phyloP scores from a whole-genome alignment of 2,329 filamentous ascomycete species.

The Magnaporthiopsis poae region DNA sequence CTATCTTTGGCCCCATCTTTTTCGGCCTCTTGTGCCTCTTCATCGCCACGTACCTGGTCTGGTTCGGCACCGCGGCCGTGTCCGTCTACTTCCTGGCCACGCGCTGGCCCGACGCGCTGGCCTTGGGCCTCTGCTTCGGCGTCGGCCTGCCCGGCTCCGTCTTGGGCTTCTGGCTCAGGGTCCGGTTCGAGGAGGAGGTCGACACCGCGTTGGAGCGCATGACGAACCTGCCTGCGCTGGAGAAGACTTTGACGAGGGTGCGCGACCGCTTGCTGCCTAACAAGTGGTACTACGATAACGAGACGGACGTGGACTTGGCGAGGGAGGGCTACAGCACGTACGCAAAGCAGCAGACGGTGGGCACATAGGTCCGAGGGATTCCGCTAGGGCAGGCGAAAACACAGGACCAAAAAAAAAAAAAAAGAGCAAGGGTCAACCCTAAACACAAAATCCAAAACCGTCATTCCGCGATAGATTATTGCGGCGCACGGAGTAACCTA shows the following conservation, averaged over 20 bases:
- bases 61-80: not conserved
- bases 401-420: too few relatives aligned
- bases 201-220: not conserved
- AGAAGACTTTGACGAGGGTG: not conserved
- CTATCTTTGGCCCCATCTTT: not conserved
- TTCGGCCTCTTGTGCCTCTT: not conserved
- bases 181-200: not conserved
- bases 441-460: too few relatives aligned
- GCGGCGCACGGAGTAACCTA: too few relatives aligned
- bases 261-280: not conserved
- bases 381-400: too few relatives aligned
- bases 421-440: too few relatives aligned
- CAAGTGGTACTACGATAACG: not conserved
- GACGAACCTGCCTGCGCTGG: not conserved
- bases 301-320: not conserved
- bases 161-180: not conserved
- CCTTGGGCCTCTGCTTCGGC: not conserved
- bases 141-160: not conserved
- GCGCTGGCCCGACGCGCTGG: not conserved
- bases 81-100: not conserved
- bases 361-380: not conserved
- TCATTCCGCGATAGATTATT: too few relatives aligned
- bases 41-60: not conserved
- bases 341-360: not conserved
- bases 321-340: not conserved